These are phyloP conservation scores for Cladobotryum protrusum DNA, from an alignment of 2,329 filamentous ascomycete species.

Conservation along the genomic window DNA sequence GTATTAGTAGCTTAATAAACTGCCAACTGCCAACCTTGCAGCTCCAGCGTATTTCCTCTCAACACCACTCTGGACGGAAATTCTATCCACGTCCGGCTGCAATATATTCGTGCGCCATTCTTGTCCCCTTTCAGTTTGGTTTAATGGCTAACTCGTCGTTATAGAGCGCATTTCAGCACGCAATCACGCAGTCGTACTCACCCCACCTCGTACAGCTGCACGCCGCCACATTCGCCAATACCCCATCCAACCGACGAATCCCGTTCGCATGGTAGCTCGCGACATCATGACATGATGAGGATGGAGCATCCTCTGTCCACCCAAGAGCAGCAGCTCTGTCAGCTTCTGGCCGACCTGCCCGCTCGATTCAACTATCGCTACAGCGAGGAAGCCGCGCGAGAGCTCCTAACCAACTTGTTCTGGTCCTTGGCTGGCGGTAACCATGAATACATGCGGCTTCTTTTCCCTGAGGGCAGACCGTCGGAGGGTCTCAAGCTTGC, in stretches of 20 bases:
- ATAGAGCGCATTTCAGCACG: constrained; percentile 10
- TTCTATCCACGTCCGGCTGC: neutral
- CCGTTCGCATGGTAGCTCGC: constrained; percentile 4
- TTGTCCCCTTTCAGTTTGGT: neutral
- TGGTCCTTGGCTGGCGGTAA: constrained; percentile 75
- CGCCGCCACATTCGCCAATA: constrained; percentile 3
- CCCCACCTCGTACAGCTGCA: constrained; percentile 2
- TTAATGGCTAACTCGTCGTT: constrained; percentile 1
- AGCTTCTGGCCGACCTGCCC: constrained; percentile 74
- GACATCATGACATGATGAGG: constrained; percentile 24
- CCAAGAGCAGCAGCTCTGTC: constrained; percentile 76
- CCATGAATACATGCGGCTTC: constrained; percentile 64
- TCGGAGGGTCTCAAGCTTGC: constrained; percentile 66
- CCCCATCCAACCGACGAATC: constrained; percentile 16
- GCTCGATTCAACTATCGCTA: constrained; percentile 69
- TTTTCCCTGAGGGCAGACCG: constrained; percentile 74
- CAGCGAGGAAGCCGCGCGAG: constrained; percentile 59
- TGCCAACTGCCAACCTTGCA: no score
- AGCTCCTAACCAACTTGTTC: constrained; percentile 76
- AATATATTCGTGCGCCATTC: neutral
- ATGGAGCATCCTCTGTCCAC: constrained; percentile 55
- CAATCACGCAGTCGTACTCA: neutral
- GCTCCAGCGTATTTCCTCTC: no score
- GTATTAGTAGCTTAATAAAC: no score
- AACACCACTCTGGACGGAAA: no score